Percentiles rank a stretch among this genome's conserved stretches.
phyloP scores from a whole-genome alignment of 768 basidiomycete genomes.

The Macrolepiota fuliginosa region DNA sequence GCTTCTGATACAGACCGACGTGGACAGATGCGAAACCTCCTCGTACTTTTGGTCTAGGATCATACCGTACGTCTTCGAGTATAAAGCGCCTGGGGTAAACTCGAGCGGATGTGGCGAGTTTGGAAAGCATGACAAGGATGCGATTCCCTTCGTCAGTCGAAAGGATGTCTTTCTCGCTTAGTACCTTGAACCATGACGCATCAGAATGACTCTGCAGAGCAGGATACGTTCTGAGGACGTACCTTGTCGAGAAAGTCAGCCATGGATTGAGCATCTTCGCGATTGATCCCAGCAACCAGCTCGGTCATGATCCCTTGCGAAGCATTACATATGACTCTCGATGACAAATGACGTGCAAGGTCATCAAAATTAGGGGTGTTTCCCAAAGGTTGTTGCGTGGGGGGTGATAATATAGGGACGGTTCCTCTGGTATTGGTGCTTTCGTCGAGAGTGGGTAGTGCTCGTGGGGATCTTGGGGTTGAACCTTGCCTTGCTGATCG shows the following conservation, averaged over 20 bases:
- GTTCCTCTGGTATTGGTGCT: too few relatives aligned
- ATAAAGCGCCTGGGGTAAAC: neutral
- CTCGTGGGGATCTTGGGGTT: too few relatives aligned
- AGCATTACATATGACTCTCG: neutral
- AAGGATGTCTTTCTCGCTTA: neutral
- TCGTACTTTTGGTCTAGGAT: too few relatives aligned
- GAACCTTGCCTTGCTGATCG: too few relatives aligned
- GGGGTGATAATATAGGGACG: too few relatives aligned
- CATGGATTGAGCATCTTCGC: neutral
- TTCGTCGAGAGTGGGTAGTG: too few relatives aligned
- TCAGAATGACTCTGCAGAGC: neutral
- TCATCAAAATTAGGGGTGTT: too few relatives aligned
- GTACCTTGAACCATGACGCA: neutral
- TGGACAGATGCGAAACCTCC: slow-evolving; percentile 1
- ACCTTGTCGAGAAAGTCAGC: neutral
- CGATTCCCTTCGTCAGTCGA: neutral
- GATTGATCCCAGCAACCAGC: slow-evolving; percentile 18
- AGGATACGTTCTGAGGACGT: neutral
- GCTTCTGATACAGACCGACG: neutral
- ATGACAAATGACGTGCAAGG: neutral
- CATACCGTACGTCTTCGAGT: neutral
- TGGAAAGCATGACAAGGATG: neutral
- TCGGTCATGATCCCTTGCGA: neutral
- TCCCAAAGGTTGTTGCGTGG: too few relatives aligned
- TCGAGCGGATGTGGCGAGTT: neutral